Base-by-base conservation (phyloP, 768 basidiomycete species). In the Cystofilobasidium macerans region DNA sequence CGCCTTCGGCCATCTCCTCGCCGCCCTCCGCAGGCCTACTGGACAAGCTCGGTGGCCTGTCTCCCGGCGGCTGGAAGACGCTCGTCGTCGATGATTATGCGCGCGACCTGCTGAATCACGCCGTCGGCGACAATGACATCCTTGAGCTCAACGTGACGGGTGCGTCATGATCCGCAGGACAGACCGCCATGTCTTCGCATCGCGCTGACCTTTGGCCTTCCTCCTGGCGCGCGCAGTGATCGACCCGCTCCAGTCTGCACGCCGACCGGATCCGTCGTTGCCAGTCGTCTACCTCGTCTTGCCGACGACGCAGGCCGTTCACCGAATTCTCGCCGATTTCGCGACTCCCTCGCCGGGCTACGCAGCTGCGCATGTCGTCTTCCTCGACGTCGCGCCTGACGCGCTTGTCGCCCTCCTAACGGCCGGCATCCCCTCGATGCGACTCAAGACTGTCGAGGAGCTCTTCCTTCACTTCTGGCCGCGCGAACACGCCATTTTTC, bases 71-170 rank as follows among this genome's bases (percentile, higher is more conserved):
- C 81, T 99, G 95, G 95, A 99, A 99, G 83, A 87, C 95, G 71
- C 83, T 98, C 51, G 91, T 99, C 67, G 88, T 98, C 61, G 95
- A 99, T 76, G 89, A 92, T 70, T 83, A 89, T 77, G 86, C 92
- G 30, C 86, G 92, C 76, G 84, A 82, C 74, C 78, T 98, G 62
- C 77, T 99, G 54, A 82, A 85, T 68, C 83, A 87, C 12, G 89
- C 93, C 4, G 81, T 97, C 71, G 91, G 90, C 77, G 86, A 89
- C 74, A 91, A 88, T 71, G 94, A 99, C 75, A 88, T 98, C 64
- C 77, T 98, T 64, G 86, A 91, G 75, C 90, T 95, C 80, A 93
- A 93, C 80, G 90, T 98, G 48, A 95, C 92, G 54, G 82, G 94
- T 95, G 78, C 75, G 90, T 80, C 60, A 13, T 4, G 9, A 5